Evolutionary conservation across 345 rosid species (phyloP).

Genomic region (Diplotaxis tenuifolia): DNA sequence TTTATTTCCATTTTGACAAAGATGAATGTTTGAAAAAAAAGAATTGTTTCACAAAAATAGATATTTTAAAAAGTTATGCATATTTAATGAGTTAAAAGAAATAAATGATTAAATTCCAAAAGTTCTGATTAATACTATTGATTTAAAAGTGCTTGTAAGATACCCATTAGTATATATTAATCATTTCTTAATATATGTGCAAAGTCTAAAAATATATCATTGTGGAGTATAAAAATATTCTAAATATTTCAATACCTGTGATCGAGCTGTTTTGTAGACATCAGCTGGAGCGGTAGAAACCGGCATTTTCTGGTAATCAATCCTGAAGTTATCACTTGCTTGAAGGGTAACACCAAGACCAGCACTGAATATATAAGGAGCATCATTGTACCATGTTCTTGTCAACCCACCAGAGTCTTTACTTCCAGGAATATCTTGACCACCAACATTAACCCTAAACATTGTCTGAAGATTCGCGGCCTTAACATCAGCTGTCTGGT

Average conservation of each 20-base stretch:
- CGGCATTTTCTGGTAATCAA: conserved; percentile 45
- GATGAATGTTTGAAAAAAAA: too few relatives aligned
- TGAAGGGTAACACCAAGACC: conserved; percentile 43
- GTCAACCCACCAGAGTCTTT: conserved; percentile 53
- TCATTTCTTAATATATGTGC: neutral
- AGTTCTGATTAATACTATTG: too few relatives aligned
- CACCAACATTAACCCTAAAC: conserved; percentile 75
- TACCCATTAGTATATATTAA: too few relatives aligned
- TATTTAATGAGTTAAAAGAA: too few relatives aligned
- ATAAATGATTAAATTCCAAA: too few relatives aligned
- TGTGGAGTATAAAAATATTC: neutral
- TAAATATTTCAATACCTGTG: conserved; percentile 14
- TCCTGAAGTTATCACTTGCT: conserved; percentile 18
- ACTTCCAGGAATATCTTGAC: conserved; percentile 52
- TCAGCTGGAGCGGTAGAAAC: conserved; percentile 50
- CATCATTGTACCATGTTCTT: conserved; percentile 73
- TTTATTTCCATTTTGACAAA: too few relatives aligned
- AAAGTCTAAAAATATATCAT: too few relatives aligned
- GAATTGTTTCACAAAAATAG: too few relatives aligned
- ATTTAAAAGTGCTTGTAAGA: too few relatives aligned
- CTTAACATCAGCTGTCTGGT: conserved; percentile 37
- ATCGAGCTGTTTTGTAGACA: conserved; percentile 59
- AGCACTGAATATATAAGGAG: conserved; percentile 54
- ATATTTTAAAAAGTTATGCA: too few relatives aligned
- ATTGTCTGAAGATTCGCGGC: conserved; percentile 50